Conservation (phyloP, 1,284 basidiomycete genomes). For the Naganishia cerealis region DNA sequence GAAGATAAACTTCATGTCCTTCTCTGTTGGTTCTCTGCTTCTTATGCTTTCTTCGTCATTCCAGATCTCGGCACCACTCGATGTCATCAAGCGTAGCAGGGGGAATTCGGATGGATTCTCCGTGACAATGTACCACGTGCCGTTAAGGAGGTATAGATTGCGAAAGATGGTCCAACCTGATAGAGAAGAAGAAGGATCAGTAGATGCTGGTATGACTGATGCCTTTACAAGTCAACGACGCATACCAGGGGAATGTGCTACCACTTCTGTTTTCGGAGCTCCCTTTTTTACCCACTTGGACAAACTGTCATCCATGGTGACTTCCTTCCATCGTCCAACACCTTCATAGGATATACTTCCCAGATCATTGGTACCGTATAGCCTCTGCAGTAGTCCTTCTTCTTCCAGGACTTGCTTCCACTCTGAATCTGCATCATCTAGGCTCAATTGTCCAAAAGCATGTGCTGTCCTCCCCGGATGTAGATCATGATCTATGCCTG, state of each 20-base stretch:
- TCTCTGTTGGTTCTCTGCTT: slow-evolving; percentile 64
- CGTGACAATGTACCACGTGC: slow-evolving; percentile 55
- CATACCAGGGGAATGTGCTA: slow-evolving; percentile 53
- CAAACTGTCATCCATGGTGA: slow-evolving; percentile 39
- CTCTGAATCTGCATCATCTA: slow-evolving; percentile 24
- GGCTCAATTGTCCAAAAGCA: slow-evolving; percentile 9
- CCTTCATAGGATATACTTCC: slow-evolving; percentile 26
- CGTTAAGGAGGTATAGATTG: slow-evolving; percentile 60
- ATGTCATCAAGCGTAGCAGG: slow-evolving; percentile 53
- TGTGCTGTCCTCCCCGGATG: slow-evolving; percentile 14
- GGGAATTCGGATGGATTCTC: slow-evolving; percentile 53
- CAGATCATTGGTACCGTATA: slow-evolving; percentile 17
- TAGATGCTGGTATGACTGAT: background rate
- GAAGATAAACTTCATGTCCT: slow-evolving; percentile 73
- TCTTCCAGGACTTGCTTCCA: slow-evolving; percentile 24
- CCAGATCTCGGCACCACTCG: slow-evolving; percentile 55
- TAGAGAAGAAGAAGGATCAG: background rate
- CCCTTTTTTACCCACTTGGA: slow-evolving; percentile 48
- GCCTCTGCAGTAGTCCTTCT: slow-evolving; percentile 22
- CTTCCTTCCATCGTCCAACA: slow-evolving; percentile 36
- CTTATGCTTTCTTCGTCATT: slow-evolving; percentile 55
- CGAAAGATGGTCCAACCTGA: slow-evolving; percentile 77
- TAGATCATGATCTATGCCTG: slow-evolving; percentile 1
- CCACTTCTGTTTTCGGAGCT: slow-evolving; percentile 45
- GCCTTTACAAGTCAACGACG: slow-evolving; percentile 7